Evolutionary conservation across 257 asterid species (phyloP).

Genomic region (Cynanchum wilfordii): DNA sequence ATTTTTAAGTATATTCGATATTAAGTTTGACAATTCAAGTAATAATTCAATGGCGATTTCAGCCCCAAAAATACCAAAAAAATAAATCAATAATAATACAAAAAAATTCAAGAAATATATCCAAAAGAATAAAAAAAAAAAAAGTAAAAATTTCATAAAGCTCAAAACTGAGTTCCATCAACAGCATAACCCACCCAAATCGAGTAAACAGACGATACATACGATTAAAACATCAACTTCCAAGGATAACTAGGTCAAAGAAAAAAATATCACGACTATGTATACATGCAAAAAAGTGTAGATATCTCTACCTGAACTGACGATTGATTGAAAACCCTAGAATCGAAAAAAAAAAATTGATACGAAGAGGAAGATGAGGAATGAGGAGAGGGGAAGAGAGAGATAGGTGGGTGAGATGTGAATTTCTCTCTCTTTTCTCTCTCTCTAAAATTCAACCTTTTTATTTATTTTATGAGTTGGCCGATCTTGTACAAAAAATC

Average conservation of each 20-base stretch:
- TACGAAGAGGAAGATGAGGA: slow-evolving; percentile 12
- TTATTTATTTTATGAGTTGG: slow-evolving; percentile 4
- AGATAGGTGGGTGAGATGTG: slow-evolving; percentile 37
- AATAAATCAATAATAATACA: not conserved
- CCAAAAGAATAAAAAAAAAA: no score
- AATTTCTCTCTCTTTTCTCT: slow-evolving; percentile 22
- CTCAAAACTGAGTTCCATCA: not conserved
- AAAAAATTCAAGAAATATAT: not conserved
- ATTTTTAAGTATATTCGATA: not conserved
- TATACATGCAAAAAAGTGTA: not conserved
- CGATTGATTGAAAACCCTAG: slow-evolving; percentile 19
- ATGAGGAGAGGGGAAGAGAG: not conserved
- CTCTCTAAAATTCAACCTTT: slow-evolving; percentile 1
- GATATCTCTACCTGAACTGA: slow-evolving; percentile 4
- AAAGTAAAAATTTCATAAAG: not conserved
- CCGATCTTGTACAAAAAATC: slow-evolving; percentile 4
- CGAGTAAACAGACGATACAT: no score
- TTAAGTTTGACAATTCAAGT: not conserved
- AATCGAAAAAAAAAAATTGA: slow-evolving; percentile 12
- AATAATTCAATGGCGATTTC: not conserved
- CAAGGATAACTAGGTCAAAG: not conserved
- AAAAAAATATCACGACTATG: not conserved
- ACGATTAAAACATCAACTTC: not conserved
- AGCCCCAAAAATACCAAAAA: not conserved
- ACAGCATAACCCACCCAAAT: not conserved